phyloP scores from a whole-genome alignment of 345 rosid species.

The Acer saccharum region DNA sequence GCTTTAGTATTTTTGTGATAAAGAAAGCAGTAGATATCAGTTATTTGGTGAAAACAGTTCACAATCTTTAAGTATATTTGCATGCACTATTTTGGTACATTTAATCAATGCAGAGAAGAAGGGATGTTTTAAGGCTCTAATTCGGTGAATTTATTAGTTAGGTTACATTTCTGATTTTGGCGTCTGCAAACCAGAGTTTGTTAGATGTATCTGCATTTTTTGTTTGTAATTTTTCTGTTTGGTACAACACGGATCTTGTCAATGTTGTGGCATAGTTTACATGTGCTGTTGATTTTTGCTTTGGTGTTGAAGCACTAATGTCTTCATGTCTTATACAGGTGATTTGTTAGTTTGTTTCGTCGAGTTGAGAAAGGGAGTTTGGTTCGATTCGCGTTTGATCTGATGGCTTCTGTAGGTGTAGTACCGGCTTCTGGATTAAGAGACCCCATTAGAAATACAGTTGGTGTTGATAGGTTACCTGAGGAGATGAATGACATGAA shows the following conservation, averaged over 20 bases:
- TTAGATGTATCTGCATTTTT: background rate
- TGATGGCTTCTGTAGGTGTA: constrained; percentile 68
- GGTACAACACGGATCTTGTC: background rate
- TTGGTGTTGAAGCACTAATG: background rate
- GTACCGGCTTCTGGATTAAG: constrained; percentile 56
- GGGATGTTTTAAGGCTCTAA: background rate
- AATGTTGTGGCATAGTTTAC: background rate
- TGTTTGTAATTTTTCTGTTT: background rate
- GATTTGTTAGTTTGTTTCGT: constrained; percentile 4
- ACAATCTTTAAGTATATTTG: background rate
- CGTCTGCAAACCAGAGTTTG: background rate
- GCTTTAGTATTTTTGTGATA: too few species aligned
- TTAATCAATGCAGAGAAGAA: background rate
- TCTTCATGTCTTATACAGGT: constrained; percentile 19
- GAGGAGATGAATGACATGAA: constrained; percentile 90
- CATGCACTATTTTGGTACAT: background rate
- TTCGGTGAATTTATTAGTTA: background rate
- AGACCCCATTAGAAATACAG: constrained; percentile 49
- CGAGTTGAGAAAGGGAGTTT: constrained; percentile 18
- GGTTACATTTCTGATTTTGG: background rate
- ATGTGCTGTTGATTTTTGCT: background rate
- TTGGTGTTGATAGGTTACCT: constrained; percentile 77
- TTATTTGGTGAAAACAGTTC: too few species aligned
- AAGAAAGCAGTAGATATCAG: too few species aligned
- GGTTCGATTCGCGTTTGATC: constrained; percentile 11